Conservation (phyloP, 805 yeast genomes). For the Pichia thaimueangensis region DNA sequence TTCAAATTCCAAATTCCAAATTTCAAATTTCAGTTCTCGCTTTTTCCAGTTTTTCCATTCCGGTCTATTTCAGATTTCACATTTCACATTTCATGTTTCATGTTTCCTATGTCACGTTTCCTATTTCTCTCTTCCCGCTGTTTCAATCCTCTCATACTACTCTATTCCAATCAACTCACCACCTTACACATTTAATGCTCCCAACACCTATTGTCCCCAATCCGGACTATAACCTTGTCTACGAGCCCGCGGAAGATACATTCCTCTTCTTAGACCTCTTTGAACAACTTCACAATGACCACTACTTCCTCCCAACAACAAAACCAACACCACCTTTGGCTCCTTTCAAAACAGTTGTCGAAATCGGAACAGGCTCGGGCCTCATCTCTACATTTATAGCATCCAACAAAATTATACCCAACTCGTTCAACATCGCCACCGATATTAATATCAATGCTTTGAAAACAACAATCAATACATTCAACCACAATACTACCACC, state of each 20-base stretch:
- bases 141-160: too few relatives aligned
- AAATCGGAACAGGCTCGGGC: conserved; percentile 92
- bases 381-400: conserved; percentile 74
- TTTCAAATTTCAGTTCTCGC: too few relatives aligned
- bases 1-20: too few relatives aligned
- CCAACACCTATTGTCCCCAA: conserved; percentile 64
- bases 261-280: conserved; percentile 76
- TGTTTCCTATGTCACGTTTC: too few relatives aligned
- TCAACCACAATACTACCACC: conserved; percentile 1
- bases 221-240: conserved; percentile 65
- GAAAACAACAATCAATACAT: conserved; percentile 40
- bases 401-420: conserved; percentile 42
- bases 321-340: conserved; percentile 2
- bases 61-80: too few relatives aligned
- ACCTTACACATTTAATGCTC: too few relatives aligned
- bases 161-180: too few relatives aligned
- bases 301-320: conserved; percentile 22
- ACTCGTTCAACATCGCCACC: conserved; percentile 54
- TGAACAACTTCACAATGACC: conserved; percentile 45
- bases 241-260: conserved; percentile 94
- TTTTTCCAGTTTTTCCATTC: too few relatives aligned
- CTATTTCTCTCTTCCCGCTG: too few relatives aligned
- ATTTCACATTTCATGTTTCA: too few relatives aligned
- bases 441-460: conserved; percentile 83
- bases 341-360: conserved; percentile 54